A percentile compares a stretch with the other conserved stretches of the same genome.
Evolutionary conservation across 306 rosid genomes (phyloP).

Genomic region (Luffa acutangula): DNA sequence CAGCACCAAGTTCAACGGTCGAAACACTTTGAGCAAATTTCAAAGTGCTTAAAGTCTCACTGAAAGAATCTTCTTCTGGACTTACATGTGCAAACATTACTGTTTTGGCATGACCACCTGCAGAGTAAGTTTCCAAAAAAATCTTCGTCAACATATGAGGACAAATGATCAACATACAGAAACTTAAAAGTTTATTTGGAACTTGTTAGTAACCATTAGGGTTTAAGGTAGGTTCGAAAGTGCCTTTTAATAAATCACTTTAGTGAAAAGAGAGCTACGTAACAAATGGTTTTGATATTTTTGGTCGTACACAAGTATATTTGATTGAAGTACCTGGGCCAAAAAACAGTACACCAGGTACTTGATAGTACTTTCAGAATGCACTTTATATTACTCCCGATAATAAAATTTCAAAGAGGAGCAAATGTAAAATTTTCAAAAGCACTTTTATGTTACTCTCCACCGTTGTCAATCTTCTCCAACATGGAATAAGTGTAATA

Average conservation of each 20-base stretch:
- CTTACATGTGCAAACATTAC: conserved; percentile 94
- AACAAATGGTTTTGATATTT: background rate
- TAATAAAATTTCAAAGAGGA: background rate
- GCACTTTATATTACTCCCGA: background rate
- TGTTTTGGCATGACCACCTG: conserved; percentile 95
- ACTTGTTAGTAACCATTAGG: background rate
- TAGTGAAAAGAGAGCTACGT: background rate
- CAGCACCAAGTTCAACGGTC: conserved; percentile 77
- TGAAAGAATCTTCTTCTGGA: conserved; percentile 78
- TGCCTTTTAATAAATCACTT: background rate
- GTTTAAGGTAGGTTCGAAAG: background rate
- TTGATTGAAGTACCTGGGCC: background rate
- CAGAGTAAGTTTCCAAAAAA: conserved; percentile 13
- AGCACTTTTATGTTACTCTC: background rate
- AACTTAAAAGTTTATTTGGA: background rate
- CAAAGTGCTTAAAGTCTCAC: conserved; percentile 76
- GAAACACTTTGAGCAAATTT: conserved; percentile 94
- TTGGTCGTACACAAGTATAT: background rate
- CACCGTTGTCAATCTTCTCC: background rate
- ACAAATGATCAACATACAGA: background rate
- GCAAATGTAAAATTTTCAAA: background rate
- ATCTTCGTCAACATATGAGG: conserved; percentile 4
- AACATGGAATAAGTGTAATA: background rate
- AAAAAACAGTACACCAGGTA: no score
- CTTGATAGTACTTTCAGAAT: background rate